Base-by-base conservation (phyloP, 1,284 basidiomycete species). In the Ganoderma sinense region DNA sequence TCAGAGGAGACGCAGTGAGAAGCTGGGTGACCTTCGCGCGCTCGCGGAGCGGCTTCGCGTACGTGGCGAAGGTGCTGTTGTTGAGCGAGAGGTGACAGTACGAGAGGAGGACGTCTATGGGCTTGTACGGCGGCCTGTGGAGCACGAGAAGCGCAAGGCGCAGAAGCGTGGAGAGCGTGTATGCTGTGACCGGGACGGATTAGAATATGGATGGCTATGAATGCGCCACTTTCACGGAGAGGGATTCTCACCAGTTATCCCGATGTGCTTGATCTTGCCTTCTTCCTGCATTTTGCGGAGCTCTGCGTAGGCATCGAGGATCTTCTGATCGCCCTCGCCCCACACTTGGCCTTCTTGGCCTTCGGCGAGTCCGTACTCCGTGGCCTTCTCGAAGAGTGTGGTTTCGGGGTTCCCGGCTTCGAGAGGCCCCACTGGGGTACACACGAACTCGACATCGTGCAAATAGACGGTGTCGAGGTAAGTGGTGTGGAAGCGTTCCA, bases 391-490 rank as follows among this genome's bases (percentile, higher is more conserved):
- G 13, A 77, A 79, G 40, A 95, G 80, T 36, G 91, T 92, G 3
- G 81, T 77, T 2, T 81, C 75, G 75, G 91, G 90, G 69, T 89
- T 84, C 2, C 92, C 92, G 23, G 82, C 83, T 41, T 78, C 77
- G 56, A 82, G 82, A 0, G 89, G 87, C 31, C 84, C 79, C 60
- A 91, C 84, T 61, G 83, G 79, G 1, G 90, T 87, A 31, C 88
- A 88, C 14, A 98, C 89, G 77, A 94, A 98, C 83, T 99, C 97
- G 69, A 94, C 88, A 79, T 99, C 97, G 79, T 99, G 97, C 45
- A 98, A 84, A 76, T 96, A 97, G 1, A 97, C 94, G 0, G 88
- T 87, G 76, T 97, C 96, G 29, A 98, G 86, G 77, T 97, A 97
- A 63, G 85, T 82, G 10, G 96, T 97, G 63, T 92, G 87, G 67